Conservation (phyloP, 495 filamentous ascomycete genomes). For the Neurospora sp. region DNA sequence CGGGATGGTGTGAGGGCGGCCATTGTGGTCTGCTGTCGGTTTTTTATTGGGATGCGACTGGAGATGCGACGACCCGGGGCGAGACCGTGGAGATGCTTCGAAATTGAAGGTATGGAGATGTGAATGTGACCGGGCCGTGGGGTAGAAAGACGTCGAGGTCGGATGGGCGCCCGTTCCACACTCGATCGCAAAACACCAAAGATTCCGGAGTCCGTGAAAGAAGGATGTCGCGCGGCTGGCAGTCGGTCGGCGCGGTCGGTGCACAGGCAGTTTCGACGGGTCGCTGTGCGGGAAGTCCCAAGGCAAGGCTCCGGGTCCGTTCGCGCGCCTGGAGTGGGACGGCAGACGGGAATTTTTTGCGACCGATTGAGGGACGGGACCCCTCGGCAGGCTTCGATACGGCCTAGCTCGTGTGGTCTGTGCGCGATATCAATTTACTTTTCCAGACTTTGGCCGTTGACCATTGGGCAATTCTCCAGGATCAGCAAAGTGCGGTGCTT, state of each 20-base stretch:
- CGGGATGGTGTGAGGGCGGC: slow-evolving; percentile 18
- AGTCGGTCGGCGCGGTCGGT: background rate
- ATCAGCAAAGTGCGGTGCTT: background rate
- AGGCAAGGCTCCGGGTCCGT: slow-evolving; percentile 1
- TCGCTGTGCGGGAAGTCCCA: background rate
- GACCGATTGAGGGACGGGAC: background rate
- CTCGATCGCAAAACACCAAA: background rate
- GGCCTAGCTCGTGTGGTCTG: background rate
- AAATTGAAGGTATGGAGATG: background rate
- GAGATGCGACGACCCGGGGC: background rate
- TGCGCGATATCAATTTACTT: background rate
- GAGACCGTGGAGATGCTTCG: background rate
- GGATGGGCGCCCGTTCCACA: background rate
- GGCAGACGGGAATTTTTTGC: background rate
- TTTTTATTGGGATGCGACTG: background rate
- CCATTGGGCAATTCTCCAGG: background rate
- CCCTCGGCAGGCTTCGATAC: background rate
- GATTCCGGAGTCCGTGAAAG: background rate
- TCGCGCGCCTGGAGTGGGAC: background rate
- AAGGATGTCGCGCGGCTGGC: background rate
- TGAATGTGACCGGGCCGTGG: background rate
- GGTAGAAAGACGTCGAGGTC: background rate
- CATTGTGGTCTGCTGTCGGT: slow-evolving; percentile 9
- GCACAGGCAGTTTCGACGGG: background rate
- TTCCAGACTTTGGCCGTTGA: background rate